Evolutionary conservation across 768 basidiomycete genomes (phyloP).

Genomic region (Cyclocybe cylindracea): DNA sequence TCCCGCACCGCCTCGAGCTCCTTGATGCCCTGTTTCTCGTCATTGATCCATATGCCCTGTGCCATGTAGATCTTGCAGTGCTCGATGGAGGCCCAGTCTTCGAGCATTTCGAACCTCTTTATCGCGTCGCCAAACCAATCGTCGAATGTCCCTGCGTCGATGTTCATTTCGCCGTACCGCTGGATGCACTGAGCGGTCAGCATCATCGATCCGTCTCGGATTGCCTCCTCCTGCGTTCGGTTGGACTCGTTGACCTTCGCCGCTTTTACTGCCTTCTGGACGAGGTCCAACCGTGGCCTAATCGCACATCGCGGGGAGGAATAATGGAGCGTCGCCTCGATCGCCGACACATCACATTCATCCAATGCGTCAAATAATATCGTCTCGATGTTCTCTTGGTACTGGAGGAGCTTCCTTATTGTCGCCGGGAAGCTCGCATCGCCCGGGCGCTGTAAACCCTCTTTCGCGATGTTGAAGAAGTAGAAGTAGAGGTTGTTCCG

Average conservation of each 20-base stretch:
- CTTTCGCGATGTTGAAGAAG: slow-evolving; percentile 9
- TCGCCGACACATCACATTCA: slow-evolving; percentile 4
- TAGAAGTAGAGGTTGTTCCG: slow-evolving; percentile 8
- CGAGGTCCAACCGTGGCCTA: slow-evolving; percentile 2
- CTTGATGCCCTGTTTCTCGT: neutral
- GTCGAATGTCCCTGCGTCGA: slow-evolving; percentile 7
- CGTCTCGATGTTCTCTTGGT: slow-evolving; percentile 8
- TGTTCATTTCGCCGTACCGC: slow-evolving; percentile 9
- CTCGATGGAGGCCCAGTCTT: slow-evolving; percentile 1
- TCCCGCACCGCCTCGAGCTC: slow-evolving; percentile 8
- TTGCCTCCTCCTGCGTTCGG: neutral
- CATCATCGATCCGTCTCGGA: neutral
- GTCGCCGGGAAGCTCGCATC: neutral
- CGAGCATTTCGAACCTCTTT: slow-evolving; percentile 8
- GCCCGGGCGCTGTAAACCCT: slow-evolving; percentile 1
- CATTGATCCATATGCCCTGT: slow-evolving; percentile 11
- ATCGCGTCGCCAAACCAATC: slow-evolving; percentile 3
- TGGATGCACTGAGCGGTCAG: slow-evolving; percentile 10
- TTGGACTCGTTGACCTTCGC: neutral
- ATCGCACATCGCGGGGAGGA: slow-evolving; percentile 7
- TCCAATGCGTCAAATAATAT: slow-evolving; percentile 8
- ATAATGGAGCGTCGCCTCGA: slow-evolving; percentile 11
- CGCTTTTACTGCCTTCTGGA: slow-evolving; percentile 6
- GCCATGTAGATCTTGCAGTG: slow-evolving; percentile 8
- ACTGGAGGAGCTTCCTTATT: neutral